Conservation (phyloP, 2,329 filamentous ascomycete genomes). For the Gnomoniopsis smithogilvyi region DNA sequence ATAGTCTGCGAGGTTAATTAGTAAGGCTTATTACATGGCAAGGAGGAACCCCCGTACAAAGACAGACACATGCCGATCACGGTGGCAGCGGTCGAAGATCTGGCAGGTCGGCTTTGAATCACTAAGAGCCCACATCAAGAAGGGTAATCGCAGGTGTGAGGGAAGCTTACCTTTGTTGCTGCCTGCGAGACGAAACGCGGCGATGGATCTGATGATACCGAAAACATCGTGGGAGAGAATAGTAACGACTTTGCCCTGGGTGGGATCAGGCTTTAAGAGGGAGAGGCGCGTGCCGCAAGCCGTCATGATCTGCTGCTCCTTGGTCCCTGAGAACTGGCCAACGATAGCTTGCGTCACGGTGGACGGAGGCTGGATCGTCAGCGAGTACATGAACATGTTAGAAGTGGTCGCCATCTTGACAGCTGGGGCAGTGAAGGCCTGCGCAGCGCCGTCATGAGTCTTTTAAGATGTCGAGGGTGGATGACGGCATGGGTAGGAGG, state of each 20-base stretch:
- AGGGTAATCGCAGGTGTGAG: constrained; percentile 25
- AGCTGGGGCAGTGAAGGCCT: constrained; percentile 45
- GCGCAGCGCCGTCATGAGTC: constrained; percentile 36
- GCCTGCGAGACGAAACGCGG: constrained; percentile 86
- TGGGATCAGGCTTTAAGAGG: constrained; percentile 80
- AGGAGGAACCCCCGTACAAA: constrained; percentile 15
- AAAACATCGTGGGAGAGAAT: constrained; percentile 92
- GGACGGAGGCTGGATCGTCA: constrained; percentile 91
- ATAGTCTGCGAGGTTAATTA: constrained; percentile 65
- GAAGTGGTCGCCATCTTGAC: constrained; percentile 90
- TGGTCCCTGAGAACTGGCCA: constrained; percentile 92
- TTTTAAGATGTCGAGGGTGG: background rate
- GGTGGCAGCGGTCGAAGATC: constrained; percentile 27
- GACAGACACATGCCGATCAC: constrained; percentile 18
- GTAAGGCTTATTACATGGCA: background rate
- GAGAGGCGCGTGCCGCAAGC: constrained; percentile 87
- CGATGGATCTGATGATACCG: constrained; percentile 87
- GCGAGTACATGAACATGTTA: constrained; percentile 97
- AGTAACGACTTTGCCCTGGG: constrained; percentile 80
- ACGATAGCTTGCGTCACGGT: constrained; percentile 87
- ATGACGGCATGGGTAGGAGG: background rate
- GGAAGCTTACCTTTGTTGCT: constrained; percentile 84
- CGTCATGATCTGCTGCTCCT: constrained; percentile 96
- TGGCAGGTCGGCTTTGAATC: constrained; percentile 62
- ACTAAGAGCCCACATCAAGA: constrained; percentile 59